Evolutionary conservation across 352 stramenopile species (phyloP), one percentile per base, ranked within the genome.

Genomic region (Phytophthora idaei): DNA sequence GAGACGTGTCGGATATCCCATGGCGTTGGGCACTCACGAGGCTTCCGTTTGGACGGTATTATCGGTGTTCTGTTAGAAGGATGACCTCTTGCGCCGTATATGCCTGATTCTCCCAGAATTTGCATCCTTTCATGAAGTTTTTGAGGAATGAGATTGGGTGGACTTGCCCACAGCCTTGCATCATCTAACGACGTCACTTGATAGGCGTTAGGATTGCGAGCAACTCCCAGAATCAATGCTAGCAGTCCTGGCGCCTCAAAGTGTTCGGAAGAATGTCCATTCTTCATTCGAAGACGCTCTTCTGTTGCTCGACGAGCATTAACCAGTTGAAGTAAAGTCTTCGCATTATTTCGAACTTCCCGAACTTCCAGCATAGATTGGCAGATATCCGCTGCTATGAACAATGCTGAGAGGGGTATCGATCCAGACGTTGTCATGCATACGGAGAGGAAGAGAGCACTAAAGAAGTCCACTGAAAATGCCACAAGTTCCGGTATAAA

Each of bases 401-500:
- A 55, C 14, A 73, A 25, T 12, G 10, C 49, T 21, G 65, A 69
- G 1, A 73, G 49, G 28, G 28, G 50, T 2, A 56, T 48, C 2
- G 58, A 67, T 11, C 39, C 39, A 1, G 69, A 44, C 11, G 52
- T 73, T 11, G 52, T 55, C 48, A 76, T 71, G 25, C 63, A 73
- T 21, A 72, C 64, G 0, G 53, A 66, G 8, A 73, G 31, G 12
- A 70, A 73, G 0, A 76, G 64, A 3, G 54, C 32, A 21, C 67
- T 57, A 12, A 73, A 73, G 17, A 76, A 68, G 21, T 76, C 64
- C 0, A 66, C 53, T 0, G 45, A 61, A 46, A 76, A 60, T 0
- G 60, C 64, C 21, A 73, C 61, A 4, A 57, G 44, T 45, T 58
- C 45, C 7, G 65, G 65, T 5, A 68, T 60, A 32, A 64, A 69